Percentiles rank a stretch among this genome's conserved stretches.
Conservation (phyloP, 805 yeast genomes). For the Candida ponderosae region DNA sequence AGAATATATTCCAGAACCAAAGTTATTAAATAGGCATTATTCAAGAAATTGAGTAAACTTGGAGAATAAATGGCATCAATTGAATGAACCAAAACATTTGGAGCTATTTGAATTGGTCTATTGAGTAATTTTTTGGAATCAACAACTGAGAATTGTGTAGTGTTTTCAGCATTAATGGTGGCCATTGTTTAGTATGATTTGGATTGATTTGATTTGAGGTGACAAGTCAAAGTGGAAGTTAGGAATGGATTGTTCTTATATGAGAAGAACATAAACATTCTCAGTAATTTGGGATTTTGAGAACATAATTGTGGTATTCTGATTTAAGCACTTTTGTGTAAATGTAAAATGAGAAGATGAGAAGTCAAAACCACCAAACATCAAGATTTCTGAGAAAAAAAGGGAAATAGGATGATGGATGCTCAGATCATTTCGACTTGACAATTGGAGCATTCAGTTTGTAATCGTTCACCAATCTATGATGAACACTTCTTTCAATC, state of each 20-base stretch:
- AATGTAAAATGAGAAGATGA: no score
- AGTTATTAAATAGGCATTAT: not conserved
- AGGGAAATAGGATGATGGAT: no score
- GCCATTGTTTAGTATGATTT: no score
- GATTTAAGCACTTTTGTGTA: no score
- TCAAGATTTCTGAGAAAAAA: not conserved
- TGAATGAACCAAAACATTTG: slow-evolving; percentile 1
- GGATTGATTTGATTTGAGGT: not conserved
- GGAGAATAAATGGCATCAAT: not conserved
- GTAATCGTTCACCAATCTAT: slow-evolving; percentile 3
- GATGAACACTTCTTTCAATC: slow-evolving; percentile 35
- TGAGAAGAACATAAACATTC: no score
- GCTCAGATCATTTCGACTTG: no score
- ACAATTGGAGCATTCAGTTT: not conserved
- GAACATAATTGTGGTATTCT: no score
- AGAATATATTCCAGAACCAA: slow-evolving; percentile 9
- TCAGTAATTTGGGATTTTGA: no score
- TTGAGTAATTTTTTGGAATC: not conserved
- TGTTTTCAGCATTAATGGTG: not conserved
- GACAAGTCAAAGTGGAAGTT: not conserved
- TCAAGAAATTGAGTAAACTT: not conserved
- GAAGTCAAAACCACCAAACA: no score
- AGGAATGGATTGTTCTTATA: no score
- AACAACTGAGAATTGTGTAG: not conserved
- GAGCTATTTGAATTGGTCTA: slow-evolving; percentile 1